phyloP scores from a whole-genome alignment of 495 filamentous ascomycete species.

The Amorphotheca resinae region DNA sequence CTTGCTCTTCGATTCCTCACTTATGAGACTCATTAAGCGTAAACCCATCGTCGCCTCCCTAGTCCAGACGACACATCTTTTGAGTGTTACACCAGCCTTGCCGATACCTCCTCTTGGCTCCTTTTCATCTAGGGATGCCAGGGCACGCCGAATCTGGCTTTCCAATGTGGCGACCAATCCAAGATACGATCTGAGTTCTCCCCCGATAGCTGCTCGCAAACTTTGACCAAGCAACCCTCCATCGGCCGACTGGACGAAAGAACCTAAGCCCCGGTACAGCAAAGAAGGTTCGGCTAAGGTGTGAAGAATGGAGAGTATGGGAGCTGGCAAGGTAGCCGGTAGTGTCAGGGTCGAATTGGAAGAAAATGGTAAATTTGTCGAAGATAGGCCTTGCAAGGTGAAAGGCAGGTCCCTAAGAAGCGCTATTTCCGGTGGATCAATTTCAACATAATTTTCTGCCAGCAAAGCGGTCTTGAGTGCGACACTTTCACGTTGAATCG shows the following conservation, averaged over 20 bases:
- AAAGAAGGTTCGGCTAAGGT: conserved; percentile 87
- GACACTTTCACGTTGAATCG: conserved; percentile 25
- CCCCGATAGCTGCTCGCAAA: conserved; percentile 75
- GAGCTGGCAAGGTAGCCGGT: conserved; percentile 65
- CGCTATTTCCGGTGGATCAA: conserved; percentile 50
- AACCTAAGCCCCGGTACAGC: conserved; percentile 64
- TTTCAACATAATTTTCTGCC: conserved; percentile 36
- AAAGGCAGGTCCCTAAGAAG: conserved; percentile 86
- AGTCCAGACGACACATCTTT: conserved; percentile 94
- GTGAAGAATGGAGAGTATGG: conserved; percentile 78
- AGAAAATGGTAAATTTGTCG: conserved; percentile 65
- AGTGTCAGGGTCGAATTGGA: conserved; percentile 53
- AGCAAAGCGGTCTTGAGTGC: conserved; percentile 38
- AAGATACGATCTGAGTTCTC: conserved; percentile 80
- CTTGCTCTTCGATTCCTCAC: conserved; percentile 75
- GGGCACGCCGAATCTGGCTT: conserved; percentile 77
- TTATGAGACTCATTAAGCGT: conserved; percentile 86
- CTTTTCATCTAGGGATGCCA: conserved; percentile 52
- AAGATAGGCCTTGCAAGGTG: conserved; percentile 87
- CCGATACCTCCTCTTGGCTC: conserved; percentile 54
- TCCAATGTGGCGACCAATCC: conserved; percentile 89
- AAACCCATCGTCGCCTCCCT: conserved; percentile 94
- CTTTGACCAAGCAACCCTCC: conserved; percentile 76
- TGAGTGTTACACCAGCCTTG: conserved; percentile 88
- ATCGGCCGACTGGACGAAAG: conserved; percentile 61